Evolutionary conservation across 345 rosid genomes (phyloP).

Genomic region (Geranium rotundifolium): DNA sequence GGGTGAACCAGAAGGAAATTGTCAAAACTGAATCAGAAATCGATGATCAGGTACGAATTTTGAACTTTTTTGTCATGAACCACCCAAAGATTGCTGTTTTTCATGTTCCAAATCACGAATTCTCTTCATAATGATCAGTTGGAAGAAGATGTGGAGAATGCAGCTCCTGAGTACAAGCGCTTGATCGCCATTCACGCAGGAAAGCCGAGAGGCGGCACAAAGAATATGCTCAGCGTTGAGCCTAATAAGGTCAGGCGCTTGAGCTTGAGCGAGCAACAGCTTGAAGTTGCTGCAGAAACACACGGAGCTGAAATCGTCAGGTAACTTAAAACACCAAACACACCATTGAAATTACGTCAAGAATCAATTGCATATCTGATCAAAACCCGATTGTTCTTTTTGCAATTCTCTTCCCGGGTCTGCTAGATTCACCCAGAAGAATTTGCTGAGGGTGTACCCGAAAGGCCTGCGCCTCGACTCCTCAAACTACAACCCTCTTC

Average conservation of each 20-base stretch:
- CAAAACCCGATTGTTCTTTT: not conserved
- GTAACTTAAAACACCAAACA: constrained; percentile 6
- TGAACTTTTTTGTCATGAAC: too few species aligned
- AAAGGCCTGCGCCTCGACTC: constrained; percentile 60
- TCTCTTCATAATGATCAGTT: constrained; percentile 14
- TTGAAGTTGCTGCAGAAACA: constrained; percentile 28
- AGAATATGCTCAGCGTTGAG: constrained; percentile 28
- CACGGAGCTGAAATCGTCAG: constrained; percentile 42
- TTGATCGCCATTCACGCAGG: constrained; percentile 70
- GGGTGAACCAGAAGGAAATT: not conserved
- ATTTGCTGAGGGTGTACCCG: constrained; percentile 67
- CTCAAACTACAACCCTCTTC: constrained; percentile 68
- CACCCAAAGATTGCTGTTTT: too few species aligned
- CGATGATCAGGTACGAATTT: not conserved
- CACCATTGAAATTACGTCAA: too few species aligned
- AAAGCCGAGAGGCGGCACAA: constrained; percentile 46
- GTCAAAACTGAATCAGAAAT: not conserved
- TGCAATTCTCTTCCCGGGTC: not conserved
- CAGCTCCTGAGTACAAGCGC: constrained; percentile 33
- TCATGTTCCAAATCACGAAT: not conserved
- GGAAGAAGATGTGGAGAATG: constrained; percentile 32
- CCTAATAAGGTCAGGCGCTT: constrained; percentile 38
- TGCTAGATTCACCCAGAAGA: constrained; percentile 60
- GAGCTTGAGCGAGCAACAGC: constrained; percentile 67
- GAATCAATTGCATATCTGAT: not conserved